Base-by-base conservation (phyloP, 2,329 filamentous ascomycete genomes). In the Cordyceps fumosorosea region DNA sequence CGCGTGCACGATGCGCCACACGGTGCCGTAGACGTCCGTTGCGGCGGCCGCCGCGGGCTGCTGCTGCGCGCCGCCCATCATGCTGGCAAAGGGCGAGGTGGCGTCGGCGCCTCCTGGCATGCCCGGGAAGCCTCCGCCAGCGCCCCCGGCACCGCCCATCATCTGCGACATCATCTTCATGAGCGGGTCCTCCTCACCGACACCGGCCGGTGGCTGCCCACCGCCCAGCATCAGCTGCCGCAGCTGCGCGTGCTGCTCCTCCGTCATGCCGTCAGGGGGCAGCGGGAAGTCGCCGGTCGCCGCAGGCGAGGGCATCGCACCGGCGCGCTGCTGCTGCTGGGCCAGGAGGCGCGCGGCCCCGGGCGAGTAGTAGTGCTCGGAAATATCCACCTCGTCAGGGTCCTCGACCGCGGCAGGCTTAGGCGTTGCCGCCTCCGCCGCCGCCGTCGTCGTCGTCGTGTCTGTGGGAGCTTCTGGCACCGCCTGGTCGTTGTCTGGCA, bases 321-420 rank as follows among this genome's bases (percentile, higher is more conserved):
- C 34, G 12, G 34, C 34, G n/a, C 57, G 78, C 69, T 24, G 45
- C 45, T 20, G 42, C 29, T 37, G 56, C 32, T 48, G 42, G 22
- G 26, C 22, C 34, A 18, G 34, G 47, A 67, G 64, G 8, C 58
- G 56, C 8, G 68, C 65, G 11, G 76, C 74, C 26, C 77, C 74
- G 1, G 86, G 87, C 40, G 81, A 75, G 74, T 89, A 89, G 74
- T 82, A 87, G 75, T 90, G 88, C 66, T 88, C 76, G n/a, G 88
- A 90, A 67, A 93, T 91, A 72, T 93, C 89, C 65, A 91, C 82
- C 73, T 92, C 90, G 5, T 87, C 89, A 6, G 89, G 89, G 68
- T 90, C 88, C 62, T 80, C 84, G 68, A 82, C 76, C 32, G 73
- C 71, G 24, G 73, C 66, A 32, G 70, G 67, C 45, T 72, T 65